phyloP scores from a whole-genome alignment of 2,329 filamentous ascomycete species.

The Lanzia echinophila region DNA sequence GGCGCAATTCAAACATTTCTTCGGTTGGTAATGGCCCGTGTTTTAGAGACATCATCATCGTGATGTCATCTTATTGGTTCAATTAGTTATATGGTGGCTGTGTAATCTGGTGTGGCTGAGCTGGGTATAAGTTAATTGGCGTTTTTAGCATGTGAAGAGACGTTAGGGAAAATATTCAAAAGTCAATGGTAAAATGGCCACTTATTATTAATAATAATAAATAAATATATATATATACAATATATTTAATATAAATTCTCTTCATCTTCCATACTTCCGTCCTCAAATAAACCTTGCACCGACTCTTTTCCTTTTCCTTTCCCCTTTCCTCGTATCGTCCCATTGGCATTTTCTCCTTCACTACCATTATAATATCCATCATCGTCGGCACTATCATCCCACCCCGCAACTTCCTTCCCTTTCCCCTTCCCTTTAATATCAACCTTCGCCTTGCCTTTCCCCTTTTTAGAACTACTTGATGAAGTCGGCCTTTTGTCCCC shows the following conservation, averaged over 20 bases:
- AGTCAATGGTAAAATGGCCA: no score
- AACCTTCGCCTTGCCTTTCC: slow-evolving; percentile 17
- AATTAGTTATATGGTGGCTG: no score
- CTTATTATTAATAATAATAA: no score
- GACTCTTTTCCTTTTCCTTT: slow-evolving; percentile 52
- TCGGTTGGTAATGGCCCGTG: no score
- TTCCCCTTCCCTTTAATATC: slow-evolving; percentile 27
- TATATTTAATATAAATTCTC: slow-evolving; percentile 31
- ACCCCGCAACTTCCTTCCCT: slow-evolving; percentile 32
- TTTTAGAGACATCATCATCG: no score
- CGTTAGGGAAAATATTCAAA: no score
- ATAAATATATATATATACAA: not conserved
- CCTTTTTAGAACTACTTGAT: slow-evolving; percentile 16
- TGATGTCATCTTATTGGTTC: no score
- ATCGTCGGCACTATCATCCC: slow-evolving; percentile 31
- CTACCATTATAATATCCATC: slow-evolving; percentile 15
- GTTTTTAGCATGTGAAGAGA: no score
- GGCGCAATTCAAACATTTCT: no score
- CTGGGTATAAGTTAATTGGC: no score
- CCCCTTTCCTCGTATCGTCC: slow-evolving; percentile 6
- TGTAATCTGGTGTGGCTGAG: no score
- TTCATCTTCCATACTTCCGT: slow-evolving; percentile 27
- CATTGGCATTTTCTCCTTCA: slow-evolving; percentile 7
- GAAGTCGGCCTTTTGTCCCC: not conserved
- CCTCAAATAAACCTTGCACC: slow-evolving; percentile 22